phyloP scores from a whole-genome alignment of 768 basidiomycete species.

The Clitopilus passeckerianus region DNA sequence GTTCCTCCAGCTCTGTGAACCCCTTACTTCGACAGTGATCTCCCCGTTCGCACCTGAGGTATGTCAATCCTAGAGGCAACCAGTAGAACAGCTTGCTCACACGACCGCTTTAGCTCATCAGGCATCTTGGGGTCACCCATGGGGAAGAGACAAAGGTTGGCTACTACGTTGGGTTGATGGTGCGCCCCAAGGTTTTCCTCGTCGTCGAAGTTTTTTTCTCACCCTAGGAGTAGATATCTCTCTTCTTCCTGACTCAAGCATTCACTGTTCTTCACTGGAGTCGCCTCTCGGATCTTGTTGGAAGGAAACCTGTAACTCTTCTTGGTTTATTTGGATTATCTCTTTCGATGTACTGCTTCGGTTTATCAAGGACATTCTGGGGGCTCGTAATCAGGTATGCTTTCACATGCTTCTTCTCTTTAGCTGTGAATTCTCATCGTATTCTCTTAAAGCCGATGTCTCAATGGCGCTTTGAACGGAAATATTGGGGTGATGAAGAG shows the following conservation, averaged over 20 bases:
- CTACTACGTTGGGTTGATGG: constrained; percentile 77
- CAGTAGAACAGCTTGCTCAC: background rate
- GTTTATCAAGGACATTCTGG: constrained; percentile 65
- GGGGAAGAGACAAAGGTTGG: constrained; percentile 70
- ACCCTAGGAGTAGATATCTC: constrained; percentile 50
- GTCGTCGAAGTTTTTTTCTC: background rate
- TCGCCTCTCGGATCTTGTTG: constrained; percentile 63
- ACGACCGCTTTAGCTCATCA: constrained; percentile 42
- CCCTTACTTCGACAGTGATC: constrained; percentile 68
- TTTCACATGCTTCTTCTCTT: background rate
- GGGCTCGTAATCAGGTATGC: constrained; percentile 48
- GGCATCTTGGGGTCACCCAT: constrained; percentile 61
- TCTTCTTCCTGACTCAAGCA: constrained; percentile 73
- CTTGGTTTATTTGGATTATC: constrained; percentile 60
- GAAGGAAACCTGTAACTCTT: constrained; percentile 73
- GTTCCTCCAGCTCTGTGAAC: constrained; percentile 69
- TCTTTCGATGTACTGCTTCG: constrained; percentile 70
- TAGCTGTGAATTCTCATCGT: background rate
- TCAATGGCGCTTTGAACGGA: constrained; percentile 63
- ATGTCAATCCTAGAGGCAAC: constrained; percentile 9
- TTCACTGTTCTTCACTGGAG: constrained; percentile 72
- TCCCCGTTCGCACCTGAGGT: constrained; percentile 71
- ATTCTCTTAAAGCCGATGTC: constrained; percentile 41
- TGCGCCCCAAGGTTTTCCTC: constrained; percentile 20
- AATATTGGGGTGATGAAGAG: constrained; percentile 68